phyloP scores from a whole-genome alignment of 345 rosid genomes.

The Lagerstroemia speciosa region DNA sequence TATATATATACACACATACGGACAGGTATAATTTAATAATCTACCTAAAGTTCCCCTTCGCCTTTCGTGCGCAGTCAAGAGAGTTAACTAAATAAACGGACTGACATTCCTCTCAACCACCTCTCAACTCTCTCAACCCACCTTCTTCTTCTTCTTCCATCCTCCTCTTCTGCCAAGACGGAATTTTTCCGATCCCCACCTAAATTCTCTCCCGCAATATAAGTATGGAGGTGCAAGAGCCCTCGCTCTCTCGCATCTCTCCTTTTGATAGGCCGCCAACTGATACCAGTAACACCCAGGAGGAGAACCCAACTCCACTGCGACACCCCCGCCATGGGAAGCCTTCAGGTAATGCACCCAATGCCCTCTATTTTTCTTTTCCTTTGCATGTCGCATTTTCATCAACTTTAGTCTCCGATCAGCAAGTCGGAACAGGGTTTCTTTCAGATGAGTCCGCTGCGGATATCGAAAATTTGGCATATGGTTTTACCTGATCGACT shows the following conservation, averaged over 20 bases:
- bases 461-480: neutral
- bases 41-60: neutral
- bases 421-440: neutral
- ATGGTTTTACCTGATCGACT: neutral
- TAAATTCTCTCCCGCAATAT: neutral
- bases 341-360: slow-evolving; percentile 2
- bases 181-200: neutral
- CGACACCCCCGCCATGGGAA: neutral
- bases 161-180: neutral
- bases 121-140: slow-evolving; percentile 7
- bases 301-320: neutral
- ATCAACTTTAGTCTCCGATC: neutral
- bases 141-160: neutral
- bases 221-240: neutral
- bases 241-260: neutral
- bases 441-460: too few species aligned
- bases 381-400: neutral
- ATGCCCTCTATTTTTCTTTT: neutral
- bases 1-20: too few species aligned
- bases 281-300: neutral
- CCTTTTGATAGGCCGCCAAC: neutral
- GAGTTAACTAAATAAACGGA: neutral
- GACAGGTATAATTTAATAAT: too few species aligned
- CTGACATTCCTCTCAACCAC: neutral
- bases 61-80: neutral